phyloP scores from a whole-genome alignment of 352 stramenopile species.

The Pseudoperonospora humuli region DNA sequence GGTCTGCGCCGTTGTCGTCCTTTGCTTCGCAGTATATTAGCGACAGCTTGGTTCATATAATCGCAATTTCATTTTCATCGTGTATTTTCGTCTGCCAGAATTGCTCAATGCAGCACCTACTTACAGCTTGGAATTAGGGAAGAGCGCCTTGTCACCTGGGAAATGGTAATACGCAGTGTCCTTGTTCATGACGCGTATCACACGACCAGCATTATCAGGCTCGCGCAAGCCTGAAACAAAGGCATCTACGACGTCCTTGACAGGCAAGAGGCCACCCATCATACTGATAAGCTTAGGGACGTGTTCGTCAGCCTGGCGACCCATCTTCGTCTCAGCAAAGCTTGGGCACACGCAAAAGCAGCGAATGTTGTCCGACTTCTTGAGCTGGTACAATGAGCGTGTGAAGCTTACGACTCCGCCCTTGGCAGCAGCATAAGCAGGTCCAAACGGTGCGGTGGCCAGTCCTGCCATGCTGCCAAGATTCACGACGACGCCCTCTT shows the following conservation, averaged over 20 bases:
- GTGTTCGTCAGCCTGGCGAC: constrained; percentile 25
- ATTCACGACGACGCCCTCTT: constrained; percentile 68
- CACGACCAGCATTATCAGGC: constrained; percentile 47
- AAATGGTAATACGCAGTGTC: constrained; percentile 52
- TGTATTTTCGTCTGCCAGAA: no score
- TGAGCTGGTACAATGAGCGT: constrained; percentile 47
- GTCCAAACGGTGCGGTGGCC: constrained; percentile 39
- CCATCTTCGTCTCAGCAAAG: constrained; percentile 67
- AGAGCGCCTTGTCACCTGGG: constrained; percentile 60
- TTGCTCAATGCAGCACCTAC: not conserved
- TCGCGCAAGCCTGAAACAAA: constrained; percentile 45
- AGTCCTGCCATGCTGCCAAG: constrained; percentile 58
- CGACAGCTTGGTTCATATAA: not conserved
- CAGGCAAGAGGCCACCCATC: constrained; percentile 45
- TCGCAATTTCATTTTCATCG: not conserved
- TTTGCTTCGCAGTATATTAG: no score
- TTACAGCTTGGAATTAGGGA: constrained; percentile 59
- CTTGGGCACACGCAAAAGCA: constrained; percentile 57
- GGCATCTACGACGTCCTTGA: constrained; percentile 44
- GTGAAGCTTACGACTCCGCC: constrained; percentile 68
- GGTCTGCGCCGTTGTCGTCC: no score
- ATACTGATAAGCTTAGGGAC: constrained; percentile 42
- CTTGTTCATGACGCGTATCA: constrained; percentile 47
- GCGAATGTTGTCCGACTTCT: constrained; percentile 64
- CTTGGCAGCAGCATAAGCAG: constrained; percentile 69